Evolutionary conservation across 805 yeast species (phyloP).

Genomic region (Hanseniaspora opuntiae): DNA sequence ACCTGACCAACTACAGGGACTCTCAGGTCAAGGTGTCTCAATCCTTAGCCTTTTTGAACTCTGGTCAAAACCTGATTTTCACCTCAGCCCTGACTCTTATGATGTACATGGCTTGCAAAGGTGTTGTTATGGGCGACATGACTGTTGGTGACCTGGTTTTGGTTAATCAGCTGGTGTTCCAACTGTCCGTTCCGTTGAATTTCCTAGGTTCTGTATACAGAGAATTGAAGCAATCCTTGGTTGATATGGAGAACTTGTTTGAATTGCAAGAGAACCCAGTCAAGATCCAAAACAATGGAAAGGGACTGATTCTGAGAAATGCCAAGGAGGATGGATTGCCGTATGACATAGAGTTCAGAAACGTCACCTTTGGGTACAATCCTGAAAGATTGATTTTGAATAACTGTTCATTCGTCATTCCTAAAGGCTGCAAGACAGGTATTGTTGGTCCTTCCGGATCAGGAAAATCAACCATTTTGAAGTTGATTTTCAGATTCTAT

Average conservation of each 20-base stretch:
- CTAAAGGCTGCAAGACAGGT: conserved; percentile 84
- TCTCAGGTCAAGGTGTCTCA: conserved; percentile 68
- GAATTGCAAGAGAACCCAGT: conserved; percentile 66
- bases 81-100: conserved; percentile 84
- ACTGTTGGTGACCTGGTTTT: conserved; percentile 91
- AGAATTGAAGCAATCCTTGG: conserved; percentile 78
- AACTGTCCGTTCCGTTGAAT: conserved; percentile 84
- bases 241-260: conserved; percentile 93
- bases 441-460: conserved; percentile 94
- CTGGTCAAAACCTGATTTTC: conserved; percentile 70
- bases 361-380: conserved; percentile 85
- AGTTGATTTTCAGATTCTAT: conserved; percentile 77
- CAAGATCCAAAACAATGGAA: conserved; percentile 51
- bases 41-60: conserved; percentile 60
- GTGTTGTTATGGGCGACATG: conserved; percentile 68
- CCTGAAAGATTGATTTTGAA: conserved; percentile 74
- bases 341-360: conserved; percentile 76
- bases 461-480: conserved; percentile 81
- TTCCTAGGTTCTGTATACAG: conserved; percentile 91
- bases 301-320: conserved; percentile 36
- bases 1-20: conserved; percentile 59
- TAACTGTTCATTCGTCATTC: conserved; percentile 71
- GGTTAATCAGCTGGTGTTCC: conserved; percentile 91
- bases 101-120: conserved; percentile 97
- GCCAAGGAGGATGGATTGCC: conserved; percentile 24